Evolutionary conservation across 495 filamentous ascomycete genomes (phyloP), one percentile per base, ranked within the genome.

Genomic region (Viridothelium virens): DNA sequence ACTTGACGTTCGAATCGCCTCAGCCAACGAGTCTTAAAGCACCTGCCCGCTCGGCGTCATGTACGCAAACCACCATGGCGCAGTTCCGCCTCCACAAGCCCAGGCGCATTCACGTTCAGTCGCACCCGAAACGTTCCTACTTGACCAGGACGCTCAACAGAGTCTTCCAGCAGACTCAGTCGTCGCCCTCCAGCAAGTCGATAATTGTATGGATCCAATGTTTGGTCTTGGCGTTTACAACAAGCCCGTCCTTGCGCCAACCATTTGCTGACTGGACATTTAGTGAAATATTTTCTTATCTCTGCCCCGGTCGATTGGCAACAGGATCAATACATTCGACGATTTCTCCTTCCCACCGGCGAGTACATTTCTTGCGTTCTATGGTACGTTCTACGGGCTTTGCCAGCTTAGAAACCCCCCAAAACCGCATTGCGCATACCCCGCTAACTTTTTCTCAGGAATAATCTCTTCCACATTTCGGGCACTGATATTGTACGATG

Each of bases 211-310:
- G 94, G 86, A 37, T 25, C 61, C 46, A 48, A 47, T 46, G 50
- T 48, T 18, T 16, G 9, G 61, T 61, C 9, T 59, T 59, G 5
- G 36, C n/a, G 39, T 48, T 34, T 44, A n/a, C 50, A 47, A 50
- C 63, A 56, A 33, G 31, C 44, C 37, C 62, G 48, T 37, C 14
- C 63, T 64, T 25, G 10, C 38, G 50, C 56, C 31, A 67, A 61
- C 50, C 65, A 61, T 38, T 39, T 25, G 46, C 70, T 76, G 67
- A 76, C 67, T 50, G 56, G 69, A 74, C 48, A 61, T 65, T 46
- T 73, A 98, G 94, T 98, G 74, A 98, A 98, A 86, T 98, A 97
- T 77, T 98, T 98, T 81, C 90, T 98, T 77, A 92, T 98, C 67
- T 97, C 94, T 18, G 94, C 94, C 39, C 94, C 94, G 37, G 94